Evolutionary conservation across 306 rosid genomes (phyloP), one percentile per base, ranked within the genome.

Genomic region (Malus sieversii): DNA sequence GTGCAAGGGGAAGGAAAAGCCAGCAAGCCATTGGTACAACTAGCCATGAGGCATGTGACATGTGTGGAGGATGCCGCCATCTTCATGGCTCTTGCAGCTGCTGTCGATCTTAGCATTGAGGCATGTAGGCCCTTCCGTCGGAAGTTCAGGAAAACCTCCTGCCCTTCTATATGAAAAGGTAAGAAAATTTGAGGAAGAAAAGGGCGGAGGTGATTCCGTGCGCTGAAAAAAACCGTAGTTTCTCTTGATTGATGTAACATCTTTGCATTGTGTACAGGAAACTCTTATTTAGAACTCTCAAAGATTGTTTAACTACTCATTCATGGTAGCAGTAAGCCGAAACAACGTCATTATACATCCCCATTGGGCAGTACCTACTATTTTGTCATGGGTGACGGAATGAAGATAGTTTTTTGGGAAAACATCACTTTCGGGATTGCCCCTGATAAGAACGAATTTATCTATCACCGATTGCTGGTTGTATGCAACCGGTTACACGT

Each of bases 81-180:
- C 72, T 93, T 93, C 85, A 88, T 93, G 97, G 98, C 97, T 6
- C 96, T 93, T 70, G 98, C 96, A 20, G 94, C 97, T 1, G 98
- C 97, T 0, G 97, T 92, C 11, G 94, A 90, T 79, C 91, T 91
- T 63, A 90, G 98, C 75, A 90, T 93, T 0, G 92, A 88, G 74
- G 98, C 98, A 0, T 93, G 98, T 75, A 85, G 80, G 81, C 97
- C 96, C 0, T 93, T 93, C 76, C 88, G 87, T 7, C 82, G 94
- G 87, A 86, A 85, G 96, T 80, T 83, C 33, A 84, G 82, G 72
- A 84, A 88, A 83, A 80, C 86, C 20, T 80, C 81, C 29, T 75
- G 83, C 30, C 90, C 80, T 80, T 84, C 97, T 35, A 64, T 72
- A n/a, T 87, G 85, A 85, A 76, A 71, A 80, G 44, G 53, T 48